Percentiles rank a stretch among this genome's conserved stretches.
Conservation (phyloP, 2,329 filamentous ascomycete species). For the Knufia fluminis region DNA sequence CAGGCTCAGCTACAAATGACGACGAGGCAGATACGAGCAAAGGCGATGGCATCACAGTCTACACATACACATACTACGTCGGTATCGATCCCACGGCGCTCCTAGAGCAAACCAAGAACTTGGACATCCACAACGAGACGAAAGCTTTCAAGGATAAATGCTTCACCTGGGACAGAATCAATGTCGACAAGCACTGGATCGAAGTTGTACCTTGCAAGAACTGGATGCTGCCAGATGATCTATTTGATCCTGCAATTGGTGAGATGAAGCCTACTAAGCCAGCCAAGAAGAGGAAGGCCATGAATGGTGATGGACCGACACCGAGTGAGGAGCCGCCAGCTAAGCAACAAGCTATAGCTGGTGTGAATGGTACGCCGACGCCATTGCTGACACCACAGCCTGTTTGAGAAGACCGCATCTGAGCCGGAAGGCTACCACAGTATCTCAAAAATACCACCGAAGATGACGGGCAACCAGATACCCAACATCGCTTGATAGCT, state of each 20-base stretch:
- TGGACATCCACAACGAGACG: slow-evolving; percentile 62
- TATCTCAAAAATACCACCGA: no score
- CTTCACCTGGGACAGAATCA: slow-evolving; percentile 64
- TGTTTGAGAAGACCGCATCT: background rate
- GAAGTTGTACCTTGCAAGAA: slow-evolving; percentile 78
- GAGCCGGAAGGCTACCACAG: background rate
- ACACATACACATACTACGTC: slow-evolving; percentile 90
- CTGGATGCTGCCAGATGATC: slow-evolving; percentile 77
- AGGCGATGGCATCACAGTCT: slow-evolving; percentile 48
- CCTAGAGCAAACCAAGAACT: slow-evolving; percentile 36
- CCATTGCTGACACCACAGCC: slow-evolving; percentile 1
- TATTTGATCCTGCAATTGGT: slow-evolving; percentile 61
- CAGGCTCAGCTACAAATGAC: slow-evolving; percentile 30
- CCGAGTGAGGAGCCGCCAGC: slow-evolving; percentile 1
- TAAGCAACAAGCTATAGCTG: background rate
- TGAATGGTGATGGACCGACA: background rate
- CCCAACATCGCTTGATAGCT: background rate
- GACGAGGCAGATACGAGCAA: slow-evolving; percentile 29
- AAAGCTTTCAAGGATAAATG: slow-evolving; percentile 80
- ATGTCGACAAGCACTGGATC: slow-evolving; percentile 66
- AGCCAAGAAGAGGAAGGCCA: slow-evolving; percentile 40
- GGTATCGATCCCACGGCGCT: slow-evolving; percentile 42
- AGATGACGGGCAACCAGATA: no score
- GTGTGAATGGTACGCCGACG: background rate
- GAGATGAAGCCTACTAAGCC: slow-evolving; percentile 59